Conservation (phyloP, 163 green algal species). For the Scenedesmus sp. region DNA sequence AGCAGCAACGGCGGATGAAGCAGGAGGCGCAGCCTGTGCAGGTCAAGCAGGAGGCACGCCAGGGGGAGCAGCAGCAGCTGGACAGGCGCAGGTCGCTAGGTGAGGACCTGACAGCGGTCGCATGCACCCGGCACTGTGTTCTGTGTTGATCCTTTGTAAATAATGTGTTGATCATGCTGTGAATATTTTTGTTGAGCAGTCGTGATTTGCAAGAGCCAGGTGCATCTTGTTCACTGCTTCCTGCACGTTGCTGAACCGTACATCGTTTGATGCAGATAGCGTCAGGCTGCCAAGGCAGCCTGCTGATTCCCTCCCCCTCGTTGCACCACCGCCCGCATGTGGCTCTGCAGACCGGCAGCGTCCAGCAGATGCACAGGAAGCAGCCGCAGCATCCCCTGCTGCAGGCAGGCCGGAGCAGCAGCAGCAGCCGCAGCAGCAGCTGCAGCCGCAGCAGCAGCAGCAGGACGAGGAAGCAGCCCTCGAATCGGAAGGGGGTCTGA, state of each 20-base stretch:
- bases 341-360: neutral
- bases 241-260: no score
- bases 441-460: neutral
- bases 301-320: neutral
- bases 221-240: no score
- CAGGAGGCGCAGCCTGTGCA: constrained; percentile 7
- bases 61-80: neutral
- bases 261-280: no score
- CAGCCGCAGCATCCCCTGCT: neutral
- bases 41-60: neutral
- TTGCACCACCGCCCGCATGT: no score
- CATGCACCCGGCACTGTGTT: neutral
- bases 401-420: neutral
- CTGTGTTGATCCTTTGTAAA: no score
- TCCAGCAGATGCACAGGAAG: neutral
- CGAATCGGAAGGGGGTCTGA: neutral
- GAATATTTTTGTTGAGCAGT: no score
- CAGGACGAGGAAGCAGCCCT: neutral
- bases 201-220: no score
- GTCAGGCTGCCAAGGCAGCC: neutral
- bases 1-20: neutral
- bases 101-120: neutral
- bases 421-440: neutral
- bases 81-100: neutral
- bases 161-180: no score